Base-by-base conservation (phyloP, 164 flowering plant genomes). In the Magnolia kwangsiensis region DNA sequence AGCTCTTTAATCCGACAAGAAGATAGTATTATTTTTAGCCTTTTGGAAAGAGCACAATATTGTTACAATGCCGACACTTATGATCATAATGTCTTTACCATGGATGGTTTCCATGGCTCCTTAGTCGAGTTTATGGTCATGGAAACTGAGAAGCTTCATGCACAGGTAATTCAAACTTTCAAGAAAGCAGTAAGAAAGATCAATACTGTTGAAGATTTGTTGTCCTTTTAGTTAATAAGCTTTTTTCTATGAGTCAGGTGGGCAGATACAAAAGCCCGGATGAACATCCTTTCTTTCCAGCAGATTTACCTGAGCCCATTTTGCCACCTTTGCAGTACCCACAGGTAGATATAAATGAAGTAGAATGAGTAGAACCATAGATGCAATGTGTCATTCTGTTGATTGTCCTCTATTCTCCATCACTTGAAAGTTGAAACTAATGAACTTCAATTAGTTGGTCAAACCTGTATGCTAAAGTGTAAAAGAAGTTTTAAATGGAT, bases 191-290 rank as follows among this genome's bases (percentile, higher is more conserved):
- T 45, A 76, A 59, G 51, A 31, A 51, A 49, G 69, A 6, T 19
- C 13, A 7, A 37, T 24, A 51, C 55, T 67, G n/a, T 50, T 51
- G 50, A 10, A 61, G 18, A 50, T n/a, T 61, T 29, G 50, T 29
- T 73, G 49, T 37, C 6, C 9, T 37, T 74, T 69, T 50, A 50
- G 65, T 77, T 55, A 67, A 74, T 79, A 13, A 13, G 18, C 31
- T 58, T 74, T 37, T 50, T 11, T 31, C 59, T 79, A 21, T 73
- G 68, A 4, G 73, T 51, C 69, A 96, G 99, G 92, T 92, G 72
- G 99, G 98, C 63, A 84, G 98, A 83, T 96, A 89, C 87, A 87
- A 84, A 75, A 91, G 93, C 84, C 97, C 99, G 7, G 99, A 96
- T 79, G 99, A 96, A 81, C 99, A 94, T 80, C 93, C 98, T 31